phyloP scores from a whole-genome alignment of 768 basidiomycete genomes.

The Butyriboletus loyo region DNA sequence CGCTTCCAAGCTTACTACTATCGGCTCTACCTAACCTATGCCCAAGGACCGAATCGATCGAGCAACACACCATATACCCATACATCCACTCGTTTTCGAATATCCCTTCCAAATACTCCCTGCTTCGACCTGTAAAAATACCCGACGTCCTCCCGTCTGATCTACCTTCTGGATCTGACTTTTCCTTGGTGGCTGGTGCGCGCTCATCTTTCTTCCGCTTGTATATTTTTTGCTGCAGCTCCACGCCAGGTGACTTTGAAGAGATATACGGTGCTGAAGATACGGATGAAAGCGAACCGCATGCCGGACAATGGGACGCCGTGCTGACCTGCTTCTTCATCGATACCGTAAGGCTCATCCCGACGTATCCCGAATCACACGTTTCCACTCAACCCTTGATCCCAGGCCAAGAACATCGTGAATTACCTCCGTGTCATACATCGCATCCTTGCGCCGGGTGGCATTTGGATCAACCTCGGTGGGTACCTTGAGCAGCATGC shows the following conservation, averaged over 20 bases:
- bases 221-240: not conserved
- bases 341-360: constrained; percentile 64
- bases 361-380: not conserved
- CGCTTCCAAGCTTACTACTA: constrained; percentile 10
- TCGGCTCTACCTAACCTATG: not conserved
- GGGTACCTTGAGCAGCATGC: not conserved
- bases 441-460: constrained; percentile 76
- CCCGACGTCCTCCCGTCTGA: constrained; percentile 83
- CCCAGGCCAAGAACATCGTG: constrained; percentile 85
- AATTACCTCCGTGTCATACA: constrained; percentile 89
- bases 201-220: not conserved
- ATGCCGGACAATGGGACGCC: constrained; percentile 81
- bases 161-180: constrained; percentile 60
- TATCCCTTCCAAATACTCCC: constrained; percentile 49
- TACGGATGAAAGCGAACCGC: constrained; percentile 55
- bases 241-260: constrained; percentile 75
- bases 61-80: constrained; percentile 77
- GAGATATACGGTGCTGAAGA: constrained; percentile 75
- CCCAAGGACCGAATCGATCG: constrained; percentile 57
- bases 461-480: constrained; percentile 87
- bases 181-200: constrained; percentile 84
- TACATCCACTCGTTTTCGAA: constrained; percentile 95
- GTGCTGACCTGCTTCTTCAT: constrained; percentile 96
- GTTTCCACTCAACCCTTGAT: not conserved
- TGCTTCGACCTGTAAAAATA: constrained; percentile 67